Conservation (phyloP, 2,329 filamentous ascomycete genomes). For the Botrytis medusae region DNA sequence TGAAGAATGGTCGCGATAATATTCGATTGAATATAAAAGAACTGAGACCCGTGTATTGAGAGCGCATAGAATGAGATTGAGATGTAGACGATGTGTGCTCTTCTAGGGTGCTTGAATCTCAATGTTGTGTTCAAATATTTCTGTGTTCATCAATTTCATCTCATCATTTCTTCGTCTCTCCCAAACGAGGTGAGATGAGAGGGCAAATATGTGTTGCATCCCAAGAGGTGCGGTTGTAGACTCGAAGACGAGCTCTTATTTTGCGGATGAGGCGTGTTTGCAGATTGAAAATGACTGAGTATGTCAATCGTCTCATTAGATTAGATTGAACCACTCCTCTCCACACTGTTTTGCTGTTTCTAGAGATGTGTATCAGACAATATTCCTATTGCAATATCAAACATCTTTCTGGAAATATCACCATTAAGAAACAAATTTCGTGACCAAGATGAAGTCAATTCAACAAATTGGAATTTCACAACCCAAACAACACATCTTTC, state of each 20-base stretch:
- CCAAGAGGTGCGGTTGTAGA: background rate
- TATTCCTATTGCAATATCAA: background rate
- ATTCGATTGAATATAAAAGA: background rate
- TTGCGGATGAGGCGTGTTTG: background rate
- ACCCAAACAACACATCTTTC: background rate
- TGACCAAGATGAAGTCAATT: background rate
- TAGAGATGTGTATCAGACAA: background rate
- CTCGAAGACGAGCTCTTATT: background rate
- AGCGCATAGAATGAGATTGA: background rate
- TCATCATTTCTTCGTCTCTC: background rate
- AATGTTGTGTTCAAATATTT: background rate
- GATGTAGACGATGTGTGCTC: background rate
- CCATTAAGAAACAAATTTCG: background rate
- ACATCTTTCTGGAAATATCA: background rate
- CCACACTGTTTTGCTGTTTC: background rate
- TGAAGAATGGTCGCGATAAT: background rate
- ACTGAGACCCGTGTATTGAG: background rate
- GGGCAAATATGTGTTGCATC: background rate
- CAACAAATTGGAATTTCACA: background rate
- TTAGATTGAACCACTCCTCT: background rate
- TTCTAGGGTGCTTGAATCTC: background rate
- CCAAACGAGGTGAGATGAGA: background rate
- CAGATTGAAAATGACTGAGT: accelerated
- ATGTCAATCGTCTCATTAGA: background rate
- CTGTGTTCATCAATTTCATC: background rate